Base-by-base conservation (phyloP, 2,329 filamentous ascomycete species). In the Colletotrichum sp. region DNA sequence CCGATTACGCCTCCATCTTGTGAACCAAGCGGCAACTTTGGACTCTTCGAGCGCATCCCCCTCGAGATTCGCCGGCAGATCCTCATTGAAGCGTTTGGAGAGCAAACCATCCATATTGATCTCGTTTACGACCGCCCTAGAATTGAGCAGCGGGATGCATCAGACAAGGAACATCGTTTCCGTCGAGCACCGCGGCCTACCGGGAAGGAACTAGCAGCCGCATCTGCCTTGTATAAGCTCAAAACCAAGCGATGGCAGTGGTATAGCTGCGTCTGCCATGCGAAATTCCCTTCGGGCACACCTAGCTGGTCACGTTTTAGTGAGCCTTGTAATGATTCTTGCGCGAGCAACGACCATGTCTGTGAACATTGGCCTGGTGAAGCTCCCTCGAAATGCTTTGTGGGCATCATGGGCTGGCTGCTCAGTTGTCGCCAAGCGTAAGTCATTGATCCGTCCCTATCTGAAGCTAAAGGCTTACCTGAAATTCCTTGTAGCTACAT, bases 21-120 rank as follows among this genome's bases (percentile, higher is more conserved):
- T 34, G 9, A 29, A 13, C 59, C 33, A 43, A 43, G 18, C 34
- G 24, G n/a, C 33, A 15, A 16, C 13, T 27, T 63, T 36, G 21
- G n/a, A 27, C 47, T 63, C 2, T 69, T 69, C 27, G 11, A 29
- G 16, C 77, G 77, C 36, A 74, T 84, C 3, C 83, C 83, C 11
- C 67, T 78, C 18, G 82, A 84, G 75, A 77, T 84, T 8, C 79
- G 83, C 27, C 79, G 78, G 51, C 79, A 79, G 74, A 80, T 84
- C 61, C 66, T 80, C n/a, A 65, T 74, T 8, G 73, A 76, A 8
- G 78, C 78, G 2, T 79, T 79, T 74, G 78, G 78, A 16, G 61
- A 69, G 12, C 74, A 65, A 5, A 76, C 73, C 6, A 36, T 79
- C 15, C 78, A 80, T 58, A 78, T 80, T 74, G 79, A 79, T 58